These are phyloP conservation scores for Pyrenochaeta sp. DNA, from an alignment of 2,329 filamentous ascomycete genomes.

Conservation along the genomic window DNA sequence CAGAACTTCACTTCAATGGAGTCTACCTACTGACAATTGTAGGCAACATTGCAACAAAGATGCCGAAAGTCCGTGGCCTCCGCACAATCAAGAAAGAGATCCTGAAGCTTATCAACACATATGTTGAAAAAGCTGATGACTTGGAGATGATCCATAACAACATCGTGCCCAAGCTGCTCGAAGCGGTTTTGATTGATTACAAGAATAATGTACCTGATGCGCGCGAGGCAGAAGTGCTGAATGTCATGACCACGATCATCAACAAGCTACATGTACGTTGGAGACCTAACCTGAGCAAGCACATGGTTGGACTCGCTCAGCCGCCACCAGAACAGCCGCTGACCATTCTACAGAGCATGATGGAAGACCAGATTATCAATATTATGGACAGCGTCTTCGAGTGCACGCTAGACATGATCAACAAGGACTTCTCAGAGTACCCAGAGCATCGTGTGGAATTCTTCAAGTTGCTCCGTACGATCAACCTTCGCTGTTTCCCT, in stretches of 20 bases:
- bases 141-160: slow-evolving; percentile 90
- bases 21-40: slow-evolving; percentile 43
- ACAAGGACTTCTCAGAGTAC: slow-evolving; percentile 99
- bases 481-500: slow-evolving; percentile 97
- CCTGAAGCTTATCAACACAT: slow-evolving; percentile 95
- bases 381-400: slow-evolving; percentile 99
- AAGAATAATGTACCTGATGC: slow-evolving; percentile 96
- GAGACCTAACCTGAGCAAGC: slow-evolving; percentile 61
- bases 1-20: neutral
- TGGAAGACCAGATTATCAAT: slow-evolving; percentile 97
- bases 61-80: slow-evolving; percentile 92
- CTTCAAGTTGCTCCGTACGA: slow-evolving; percentile 94
- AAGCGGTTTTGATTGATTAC: slow-evolving; percentile 94
- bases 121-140: slow-evolving; percentile 97
- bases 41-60: slow-evolving; percentile 95
- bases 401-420: slow-evolving; percentile 99
- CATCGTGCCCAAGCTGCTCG: slow-evolving; percentile 94
- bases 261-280: slow-evolving; percentile 91
- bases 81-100: slow-evolving; percentile 99
- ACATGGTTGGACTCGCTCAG: slow-evolving; percentile 53
- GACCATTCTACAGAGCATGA: slow-evolving; percentile 70
- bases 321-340: slow-evolving; percentile 19
- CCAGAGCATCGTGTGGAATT: slow-evolving; percentile 99
- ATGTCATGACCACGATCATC: slow-evolving; percentile 97
- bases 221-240: slow-evolving; percentile 93